A percentile compares a stretch with the other conserved stretches of the same genome.
Conservation (phyloP, 345 rosid genomes). For the Eutrema yunnanense region DNA sequence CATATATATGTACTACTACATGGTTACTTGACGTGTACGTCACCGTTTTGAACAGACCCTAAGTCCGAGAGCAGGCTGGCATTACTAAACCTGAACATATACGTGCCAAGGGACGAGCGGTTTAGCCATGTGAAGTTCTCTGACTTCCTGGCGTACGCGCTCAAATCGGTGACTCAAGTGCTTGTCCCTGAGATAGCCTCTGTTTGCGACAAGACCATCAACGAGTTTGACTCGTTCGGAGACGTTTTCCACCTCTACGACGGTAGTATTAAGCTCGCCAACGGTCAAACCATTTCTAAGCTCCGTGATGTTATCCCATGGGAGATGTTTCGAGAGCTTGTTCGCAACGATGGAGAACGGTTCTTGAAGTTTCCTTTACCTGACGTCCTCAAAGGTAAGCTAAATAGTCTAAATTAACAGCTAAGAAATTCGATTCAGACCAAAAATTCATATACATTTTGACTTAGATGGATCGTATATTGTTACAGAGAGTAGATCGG, state of each 20-base stretch:
- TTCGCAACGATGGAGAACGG: slow-evolving; percentile 71
- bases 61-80: slow-evolving; percentile 62
- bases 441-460: background rate
- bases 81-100: slow-evolving; percentile 60
- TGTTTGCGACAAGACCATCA: slow-evolving; percentile 62
- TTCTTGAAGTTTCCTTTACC: slow-evolving; percentile 74
- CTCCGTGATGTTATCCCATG: slow-evolving; percentile 65
- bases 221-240: slow-evolving; percentile 74
- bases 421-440: background rate
- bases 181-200: slow-evolving; percentile 60
- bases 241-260: slow-evolving; percentile 69
- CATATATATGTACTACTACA: background rate
- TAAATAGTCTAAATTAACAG: background rate
- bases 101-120: slow-evolving; percentile 89
- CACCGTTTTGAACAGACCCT: slow-evolving; percentile 43
- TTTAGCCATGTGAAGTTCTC: slow-evolving; percentile 77
- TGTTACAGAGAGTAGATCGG: slow-evolving; percentile 34
- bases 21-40: slow-evolving; percentile 4
- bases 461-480: background rate
- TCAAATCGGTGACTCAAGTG: slow-evolving; percentile 64
- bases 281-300: slow-evolving; percentile 28
- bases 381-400: slow-evolving; percentile 73
- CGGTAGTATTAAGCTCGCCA: slow-evolving; percentile 51
- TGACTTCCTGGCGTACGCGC: slow-evolving; percentile 75
- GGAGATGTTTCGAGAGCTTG: slow-evolving; percentile 84